Conservation (phyloP, 371 early-diverging fungal genomes). For the Mortierella sp. region DNA sequence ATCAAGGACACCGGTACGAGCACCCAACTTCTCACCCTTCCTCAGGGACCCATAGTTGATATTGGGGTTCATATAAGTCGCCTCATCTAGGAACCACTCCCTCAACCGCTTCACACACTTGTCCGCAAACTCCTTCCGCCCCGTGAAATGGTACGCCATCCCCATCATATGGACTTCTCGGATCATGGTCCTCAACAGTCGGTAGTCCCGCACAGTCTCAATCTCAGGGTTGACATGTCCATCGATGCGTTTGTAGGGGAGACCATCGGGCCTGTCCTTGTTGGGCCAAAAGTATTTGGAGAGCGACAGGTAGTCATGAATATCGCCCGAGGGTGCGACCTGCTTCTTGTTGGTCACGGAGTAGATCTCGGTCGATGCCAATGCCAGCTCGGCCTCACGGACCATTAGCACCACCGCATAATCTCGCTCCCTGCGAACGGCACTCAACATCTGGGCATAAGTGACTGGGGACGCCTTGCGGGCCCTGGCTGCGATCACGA, state of each 20-base stretch:
- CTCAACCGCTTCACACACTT: slow-evolving; percentile 58
- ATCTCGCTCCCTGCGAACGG: slow-evolving; percentile 45
- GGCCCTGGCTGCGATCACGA: slow-evolving; percentile 17
- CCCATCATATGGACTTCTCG: slow-evolving; percentile 62
- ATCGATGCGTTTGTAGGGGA: slow-evolving; percentile 65
- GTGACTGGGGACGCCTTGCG: slow-evolving; percentile 36
- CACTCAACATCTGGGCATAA: slow-evolving; percentile 42
- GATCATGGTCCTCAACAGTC: slow-evolving; percentile 59
- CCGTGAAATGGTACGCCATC: slow-evolving; percentile 67
- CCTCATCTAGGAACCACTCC: slow-evolving; percentile 67
- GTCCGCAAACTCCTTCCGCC: slow-evolving; percentile 61
- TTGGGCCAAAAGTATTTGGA: slow-evolving; percentile 70
- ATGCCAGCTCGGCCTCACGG: slow-evolving; percentile 47
- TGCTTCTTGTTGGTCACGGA: slow-evolving; percentile 65
- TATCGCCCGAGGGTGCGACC: slow-evolving; percentile 61
- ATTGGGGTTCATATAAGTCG: slow-evolving; percentile 70
- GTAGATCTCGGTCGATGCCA: slow-evolving; percentile 56
- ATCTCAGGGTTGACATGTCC: slow-evolving; percentile 69
- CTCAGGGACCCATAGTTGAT: slow-evolving; percentile 63
- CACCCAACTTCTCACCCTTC: slow-evolving; percentile 61
- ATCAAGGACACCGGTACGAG: slow-evolving; percentile 63
- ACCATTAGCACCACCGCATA: slow-evolving; percentile 43
- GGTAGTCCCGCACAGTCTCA: slow-evolving; percentile 60
- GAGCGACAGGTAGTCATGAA: slow-evolving; percentile 69
- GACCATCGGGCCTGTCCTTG: slow-evolving; percentile 47